phyloP scores from a whole-genome alignment of 2,329 filamentous ascomycete genomes.

The Berkeleyomyces rouxiae region DNA sequence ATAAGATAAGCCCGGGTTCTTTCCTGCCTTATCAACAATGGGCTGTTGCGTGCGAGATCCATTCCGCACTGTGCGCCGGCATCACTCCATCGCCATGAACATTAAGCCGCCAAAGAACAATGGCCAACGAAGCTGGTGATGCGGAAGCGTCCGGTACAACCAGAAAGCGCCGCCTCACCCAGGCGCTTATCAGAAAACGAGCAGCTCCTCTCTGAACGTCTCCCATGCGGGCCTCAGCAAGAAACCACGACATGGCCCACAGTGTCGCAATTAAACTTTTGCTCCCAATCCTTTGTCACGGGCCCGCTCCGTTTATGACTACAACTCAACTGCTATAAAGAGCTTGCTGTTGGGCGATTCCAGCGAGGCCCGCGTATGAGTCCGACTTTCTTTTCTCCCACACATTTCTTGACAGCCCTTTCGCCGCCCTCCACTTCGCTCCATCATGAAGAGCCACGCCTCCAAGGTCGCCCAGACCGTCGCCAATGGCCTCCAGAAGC shows the following conservation, averaged over 20 bases:
- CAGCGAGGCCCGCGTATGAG: neutral
- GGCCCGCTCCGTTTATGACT: neutral
- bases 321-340: neutral
- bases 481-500: constrained; percentile 23
- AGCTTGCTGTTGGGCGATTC: neutral
- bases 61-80: neutral
- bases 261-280: neutral
- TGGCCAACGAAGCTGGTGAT: too few relatives aligned
- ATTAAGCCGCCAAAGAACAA: too few relatives aligned
- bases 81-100: neutral
- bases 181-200: too few relatives aligned
- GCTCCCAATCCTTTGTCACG: neutral
- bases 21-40: neutral
- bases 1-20: neutral
- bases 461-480: constrained; percentile 22
- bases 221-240: too few relatives aligned
- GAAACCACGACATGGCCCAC: too few relatives aligned
- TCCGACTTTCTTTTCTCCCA: neutral
- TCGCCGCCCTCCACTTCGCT: neutral
- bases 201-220: too few relatives aligned
- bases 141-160: too few relatives aligned
- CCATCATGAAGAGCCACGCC: constrained; percentile 22
- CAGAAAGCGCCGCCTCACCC: too few relatives aligned
- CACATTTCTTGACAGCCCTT: neutral
- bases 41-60: neutral